phyloP scores from a whole-genome alignment of 352 stramenopile species.

The Phytophthora nicotianae region DNA sequence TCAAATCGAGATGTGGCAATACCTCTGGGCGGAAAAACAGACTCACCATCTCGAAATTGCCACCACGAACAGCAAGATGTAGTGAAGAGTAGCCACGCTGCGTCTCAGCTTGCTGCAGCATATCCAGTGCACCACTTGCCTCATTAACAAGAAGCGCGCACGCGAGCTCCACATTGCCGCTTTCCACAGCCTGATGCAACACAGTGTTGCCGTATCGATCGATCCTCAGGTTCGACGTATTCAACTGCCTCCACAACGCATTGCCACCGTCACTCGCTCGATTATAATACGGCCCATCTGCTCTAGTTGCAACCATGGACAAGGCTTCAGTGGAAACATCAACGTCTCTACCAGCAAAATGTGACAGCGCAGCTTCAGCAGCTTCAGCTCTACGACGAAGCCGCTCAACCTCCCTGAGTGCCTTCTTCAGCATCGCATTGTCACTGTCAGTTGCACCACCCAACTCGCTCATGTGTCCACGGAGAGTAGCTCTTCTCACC shows the following conservation, averaged over 20 bases:
- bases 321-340: conserved; percentile 22
- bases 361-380: conserved; percentile 60
- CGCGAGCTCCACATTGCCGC: conserved; percentile 49
- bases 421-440: conserved; percentile 53
- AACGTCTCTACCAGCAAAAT: conserved; percentile 26
- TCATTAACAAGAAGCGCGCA: conserved; percentile 58
- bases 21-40: conserved; percentile 83
- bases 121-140: conserved; percentile 40
- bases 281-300: conserved; percentile 10
- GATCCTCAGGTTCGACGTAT: conserved; percentile 34
- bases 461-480: conserved; percentile 22
- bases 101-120: conserved; percentile 59
- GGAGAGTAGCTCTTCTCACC: conserved; percentile 18
- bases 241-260: conserved; percentile 30
- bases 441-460: conserved; percentile 21
- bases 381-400: conserved; percentile 64
- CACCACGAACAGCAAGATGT: conserved; percentile 63
- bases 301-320: conserved; percentile 23
- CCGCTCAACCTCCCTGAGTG: conserved; percentile 56
- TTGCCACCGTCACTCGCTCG: conserved; percentile 10
- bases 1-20: conserved; percentile 65
- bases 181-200: conserved; percentile 54
- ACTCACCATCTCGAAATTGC: conserved; percentile 66
- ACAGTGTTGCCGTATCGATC: conserved; percentile 65
- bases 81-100: conserved; percentile 65